These are phyloP conservation scores for Theobroma grandiflorum DNA, from an alignment of 441 rosid genomes.

Conservation along the genomic window DNA sequence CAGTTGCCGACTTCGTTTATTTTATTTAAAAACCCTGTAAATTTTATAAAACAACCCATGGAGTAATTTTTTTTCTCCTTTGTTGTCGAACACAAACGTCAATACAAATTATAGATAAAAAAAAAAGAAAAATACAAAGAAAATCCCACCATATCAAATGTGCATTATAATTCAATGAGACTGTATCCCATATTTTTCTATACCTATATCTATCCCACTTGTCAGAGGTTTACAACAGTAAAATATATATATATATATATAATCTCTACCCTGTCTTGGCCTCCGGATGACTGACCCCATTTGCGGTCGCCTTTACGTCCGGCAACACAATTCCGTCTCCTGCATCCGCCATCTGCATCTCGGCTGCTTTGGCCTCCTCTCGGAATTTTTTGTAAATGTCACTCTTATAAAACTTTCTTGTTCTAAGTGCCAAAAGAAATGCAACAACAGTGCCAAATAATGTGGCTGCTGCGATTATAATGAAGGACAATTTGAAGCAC, in stretches of 20 bases:
- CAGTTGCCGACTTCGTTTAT: neutral
- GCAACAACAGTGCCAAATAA: constrained; percentile 73
- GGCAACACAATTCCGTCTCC: neutral
- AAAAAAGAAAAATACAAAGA: neutral
- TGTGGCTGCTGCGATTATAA: constrained; percentile 71
- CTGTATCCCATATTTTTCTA: neutral
- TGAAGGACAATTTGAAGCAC: constrained; percentile 73
- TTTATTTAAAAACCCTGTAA: neutral
- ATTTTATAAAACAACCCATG: neutral
- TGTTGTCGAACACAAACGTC: neutral
- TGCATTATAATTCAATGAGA: neutral
- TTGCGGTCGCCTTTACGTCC: neutral
- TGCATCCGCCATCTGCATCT: constrained; percentile 47
- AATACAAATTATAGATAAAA: neutral
- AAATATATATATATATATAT: no score
- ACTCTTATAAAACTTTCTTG: constrained; percentile 74
- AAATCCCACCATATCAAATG: neutral
- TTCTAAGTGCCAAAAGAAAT: constrained; percentile 65
- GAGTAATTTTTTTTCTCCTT: neutral
- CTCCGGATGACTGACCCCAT: neutral
- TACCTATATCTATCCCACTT: neutral
- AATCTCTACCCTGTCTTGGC: neutral
- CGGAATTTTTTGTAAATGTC: constrained; percentile 83
- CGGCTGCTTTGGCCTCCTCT: constrained; percentile 48
- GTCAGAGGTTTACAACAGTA: neutral